Conservation (phyloP, 352 stramenopile genomes). For the Blastocystis sp. region DNA sequence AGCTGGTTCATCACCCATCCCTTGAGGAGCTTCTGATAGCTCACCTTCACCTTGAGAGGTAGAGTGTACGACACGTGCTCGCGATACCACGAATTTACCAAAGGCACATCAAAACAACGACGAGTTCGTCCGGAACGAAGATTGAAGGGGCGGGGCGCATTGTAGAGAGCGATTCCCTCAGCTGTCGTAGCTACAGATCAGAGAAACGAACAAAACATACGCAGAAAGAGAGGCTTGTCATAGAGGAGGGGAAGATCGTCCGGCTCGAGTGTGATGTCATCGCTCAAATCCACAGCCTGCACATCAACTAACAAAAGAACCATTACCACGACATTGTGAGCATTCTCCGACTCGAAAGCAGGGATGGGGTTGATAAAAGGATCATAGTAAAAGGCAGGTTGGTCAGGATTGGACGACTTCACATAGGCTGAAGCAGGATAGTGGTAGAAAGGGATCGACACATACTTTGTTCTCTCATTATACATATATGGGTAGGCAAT, state of each 20-base stretch:
- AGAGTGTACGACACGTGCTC: slow-evolving; percentile 94
- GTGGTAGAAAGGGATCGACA: slow-evolving; percentile 90
- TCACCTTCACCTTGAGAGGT: slow-evolving; percentile 96
- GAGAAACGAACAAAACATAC: not conserved
- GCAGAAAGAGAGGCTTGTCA: not conserved
- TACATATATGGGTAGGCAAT: slow-evolving; percentile 98
- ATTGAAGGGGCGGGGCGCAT: slow-evolving; percentile 93
- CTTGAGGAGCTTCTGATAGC: slow-evolving; percentile 99
- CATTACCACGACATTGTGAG: slow-evolving; percentile 64
- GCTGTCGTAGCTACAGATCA: slow-evolving; percentile 88
- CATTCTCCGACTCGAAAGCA: slow-evolving; percentile 69
- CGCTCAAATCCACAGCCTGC: slow-evolving; percentile 72
- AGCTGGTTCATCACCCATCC: slow-evolving; percentile 97
- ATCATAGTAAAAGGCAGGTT: slow-evolving; percentile 92
- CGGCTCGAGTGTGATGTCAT: slow-evolving; percentile 71
- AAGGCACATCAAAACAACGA: slow-evolving; percentile 89
- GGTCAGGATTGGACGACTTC: slow-evolving; percentile 84
- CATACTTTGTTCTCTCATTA: slow-evolving; percentile 90
- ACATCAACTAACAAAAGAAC: not conserved
- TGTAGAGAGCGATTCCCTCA: slow-evolving; percentile 94
- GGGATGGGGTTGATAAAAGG: slow-evolving; percentile 94
- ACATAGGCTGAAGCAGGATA: slow-evolving; percentile 91
- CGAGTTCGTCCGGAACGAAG: slow-evolving; percentile 85
- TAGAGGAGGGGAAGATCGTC: not conserved
- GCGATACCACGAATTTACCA: slow-evolving; percentile 97